Evolutionary conservation across 2,329 filamentous ascomycete species (phyloP).

Genomic region (Gaeumannomyces sp.): DNA sequence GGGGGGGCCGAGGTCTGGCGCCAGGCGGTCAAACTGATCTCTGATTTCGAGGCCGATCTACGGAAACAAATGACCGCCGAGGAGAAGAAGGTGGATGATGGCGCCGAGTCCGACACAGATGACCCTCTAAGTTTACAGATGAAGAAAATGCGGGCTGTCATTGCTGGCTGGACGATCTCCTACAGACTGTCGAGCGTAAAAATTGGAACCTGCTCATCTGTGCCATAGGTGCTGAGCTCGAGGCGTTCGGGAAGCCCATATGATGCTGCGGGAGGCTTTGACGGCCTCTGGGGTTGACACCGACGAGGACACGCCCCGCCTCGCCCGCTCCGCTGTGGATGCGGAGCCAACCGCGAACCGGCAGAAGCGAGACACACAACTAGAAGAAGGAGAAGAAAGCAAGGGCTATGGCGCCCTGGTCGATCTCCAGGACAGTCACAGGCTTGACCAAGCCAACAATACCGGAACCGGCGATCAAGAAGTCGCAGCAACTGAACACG

Average conservation of each 20-base stretch:
- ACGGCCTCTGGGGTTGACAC: conserved; percentile 24
- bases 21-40: conserved; percentile 51
- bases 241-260: conserved; percentile 27
- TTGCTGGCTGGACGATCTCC: conserved; percentile 47
- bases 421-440: conserved; percentile 5
- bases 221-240: conserved; percentile 60
- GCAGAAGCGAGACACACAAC: conserved; percentile 3
- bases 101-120: conserved; percentile 23
- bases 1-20: conserved; percentile 63
- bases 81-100: conserved; percentile 15
- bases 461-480: neutral
- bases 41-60: conserved; percentile 59
- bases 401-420: conserved; percentile 2
- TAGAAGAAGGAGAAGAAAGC: conserved; percentile 21
- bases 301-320: conserved; percentile 20
- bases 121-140: conserved; percentile 24
- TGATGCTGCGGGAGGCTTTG: conserved; percentile 24
- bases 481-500: neutral
- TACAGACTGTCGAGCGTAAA: conserved; percentile 50
- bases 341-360: neutral
- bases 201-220: conserved; percentile 71
- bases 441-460: conserved; percentile 17
- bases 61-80: conserved; percentile 44
- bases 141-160: conserved; percentile 48
- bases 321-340: conserved; percentile 14